Evolutionary conservation across 306 rosid genomes (phyloP), one percentile per base, ranked within the genome.

Genomic region (Myrica gale): DNA sequence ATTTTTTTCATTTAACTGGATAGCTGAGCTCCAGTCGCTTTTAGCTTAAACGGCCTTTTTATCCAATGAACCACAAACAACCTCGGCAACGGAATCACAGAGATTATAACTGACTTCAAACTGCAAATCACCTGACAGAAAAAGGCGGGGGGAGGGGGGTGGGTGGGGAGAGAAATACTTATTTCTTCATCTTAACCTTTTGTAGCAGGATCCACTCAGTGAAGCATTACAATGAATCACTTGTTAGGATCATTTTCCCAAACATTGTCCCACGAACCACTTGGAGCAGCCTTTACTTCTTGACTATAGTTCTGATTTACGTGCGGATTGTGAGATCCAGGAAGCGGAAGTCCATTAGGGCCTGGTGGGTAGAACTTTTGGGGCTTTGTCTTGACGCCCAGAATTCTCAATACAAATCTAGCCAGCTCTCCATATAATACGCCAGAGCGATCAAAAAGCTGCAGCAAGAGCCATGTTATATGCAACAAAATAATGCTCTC

Each of bases 391-490:
- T 32, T 89, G 57, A 93, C 58, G 55, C 97, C 98, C 50, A 91
- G 92, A 72, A 93, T 71, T 76, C 98, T 90, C 70, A 93, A 72
- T 15, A 80, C 97, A 77, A 93, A 91, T 83, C 97, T 88, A 43
- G 98, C 98, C n/a, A 91, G 93, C 81, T 91, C 98, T 74, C 98
- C 97, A 8, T 93, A 93, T 56, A 93, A 86, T 72, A 93, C 5
- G 54, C 98, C 98, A 10, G 96, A 93, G 71, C 96, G 93, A 74
- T 93, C 97, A 79, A 91, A 91, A 71, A 93, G 91, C 97, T 93
- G 98, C 82, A 74, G 45, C 13, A 20, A 57, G 54, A 68, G 45
- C 83, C 79, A 68, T 55, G 62, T 26, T 74, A 69, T 51, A 17
- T 73, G 43, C 74, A 43, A 78, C 67, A 57, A 41, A n/a, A 65